Base-by-base conservation (phyloP, 148 eudicot species). In the Rhododendron williamsianum region DNA sequence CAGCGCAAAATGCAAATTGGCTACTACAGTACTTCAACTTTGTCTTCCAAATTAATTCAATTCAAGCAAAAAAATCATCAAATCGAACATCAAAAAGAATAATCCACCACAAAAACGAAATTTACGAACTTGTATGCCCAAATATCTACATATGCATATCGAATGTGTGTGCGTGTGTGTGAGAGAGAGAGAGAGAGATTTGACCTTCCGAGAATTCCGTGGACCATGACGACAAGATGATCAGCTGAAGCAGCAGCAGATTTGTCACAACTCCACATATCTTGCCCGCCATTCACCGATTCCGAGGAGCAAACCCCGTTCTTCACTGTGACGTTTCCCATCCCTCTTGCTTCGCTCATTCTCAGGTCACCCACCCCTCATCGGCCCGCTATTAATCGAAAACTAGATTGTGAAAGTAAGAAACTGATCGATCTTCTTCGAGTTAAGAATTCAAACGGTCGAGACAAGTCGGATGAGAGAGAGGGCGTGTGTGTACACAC, bases 201-300 rank as follows among this genome's bases (percentile, higher is more conserved):
- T 71, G 19, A 71, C 76, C 76, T 71, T 76, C 79, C 79, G 11
- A 76, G 79, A 76, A 76, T 76, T 38, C 79, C 79, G 25, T 76
- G 79, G 25, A 76, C 79, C 79, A 76, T 38, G n/a, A 76, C 79
- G 48, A 76, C 79, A 2, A 76, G 79, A 76, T 76, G 79, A 76
- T 76, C 79, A 38, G 79, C 79, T 2, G 48, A 38, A 38, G 48
- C 45, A 36, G 46, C 79, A 16, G 9, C 13, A 23, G 13, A 76
- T 41, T 71, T 33, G 38, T 71, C 30, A 71, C 41, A 30, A 15
- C 76, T 71, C 76, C 38, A 16, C 13, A 33, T 12, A 33, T 71
- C 19, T 71, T 30, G 3, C 3, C 76, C 76, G 6, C 76, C 76
- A 30, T 71, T 71, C 41, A 33, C 41, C 41, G 76, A 30, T 33